Conservation (phyloP, 352 stramenopile genomes). For the Nothophytophthora sp. region DNA sequence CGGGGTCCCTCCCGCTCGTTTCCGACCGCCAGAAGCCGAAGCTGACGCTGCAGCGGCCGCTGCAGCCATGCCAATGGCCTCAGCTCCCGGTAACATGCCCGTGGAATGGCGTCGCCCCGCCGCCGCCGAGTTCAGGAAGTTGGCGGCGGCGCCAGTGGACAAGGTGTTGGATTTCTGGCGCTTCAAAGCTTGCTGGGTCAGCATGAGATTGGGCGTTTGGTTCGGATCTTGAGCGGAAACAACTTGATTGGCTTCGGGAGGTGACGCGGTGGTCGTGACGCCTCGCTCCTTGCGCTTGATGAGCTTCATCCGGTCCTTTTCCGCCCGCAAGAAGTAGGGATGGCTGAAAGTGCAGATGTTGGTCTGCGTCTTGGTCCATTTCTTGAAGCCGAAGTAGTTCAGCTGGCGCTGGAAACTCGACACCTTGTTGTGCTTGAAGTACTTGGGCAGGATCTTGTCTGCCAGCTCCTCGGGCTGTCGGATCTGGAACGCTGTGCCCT, state of each 20-base stretch:
- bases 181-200: slow-evolving; percentile 34
- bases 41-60: slow-evolving; percentile 22
- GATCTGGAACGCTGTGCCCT: slow-evolving; percentile 75
- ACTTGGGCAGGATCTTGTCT: slow-evolving; percentile 57
- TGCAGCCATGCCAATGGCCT: slow-evolving; percentile 28
- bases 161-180: slow-evolving; percentile 38
- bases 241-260: slow-evolving; percentile 9
- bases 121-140: slow-evolving; percentile 33
- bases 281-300: slow-evolving; percentile 73
- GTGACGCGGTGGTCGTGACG: slow-evolving; percentile 16
- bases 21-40: slow-evolving; percentile 5
- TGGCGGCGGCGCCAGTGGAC: slow-evolving; percentile 15
- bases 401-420: slow-evolving; percentile 78
- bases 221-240: slow-evolving; percentile 16
- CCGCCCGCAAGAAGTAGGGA: slow-evolving; percentile 56
- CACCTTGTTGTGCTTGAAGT: slow-evolving; percentile 85
- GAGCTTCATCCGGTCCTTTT: slow-evolving; percentile 72
- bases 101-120: slow-evolving; percentile 48
- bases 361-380: slow-evolving; percentile 82
- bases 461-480: slow-evolving; percentile 60
- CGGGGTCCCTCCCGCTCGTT: slow-evolving; percentile 22
- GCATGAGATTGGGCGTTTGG: slow-evolving; percentile 25
- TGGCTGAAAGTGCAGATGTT: slow-evolving; percentile 78
- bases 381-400: slow-evolving; percentile 86
- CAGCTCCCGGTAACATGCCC: slow-evolving; percentile 39